phyloP scores from a whole-genome alignment of 768 basidiomycete species.

The Amanita molliuscula region DNA sequence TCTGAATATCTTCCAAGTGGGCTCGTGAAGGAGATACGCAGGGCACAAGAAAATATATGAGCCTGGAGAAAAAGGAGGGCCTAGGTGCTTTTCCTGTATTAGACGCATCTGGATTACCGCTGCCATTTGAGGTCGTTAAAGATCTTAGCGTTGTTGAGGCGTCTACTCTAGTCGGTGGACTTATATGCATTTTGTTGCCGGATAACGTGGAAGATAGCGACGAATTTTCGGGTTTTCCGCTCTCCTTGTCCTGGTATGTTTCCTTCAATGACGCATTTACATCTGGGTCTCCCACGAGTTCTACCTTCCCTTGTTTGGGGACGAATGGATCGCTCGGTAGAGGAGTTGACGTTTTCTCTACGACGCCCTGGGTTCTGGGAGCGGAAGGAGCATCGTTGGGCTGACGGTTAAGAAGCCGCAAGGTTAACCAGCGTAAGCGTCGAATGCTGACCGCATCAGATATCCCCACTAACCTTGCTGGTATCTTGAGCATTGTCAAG shows the following conservation, averaged over 20 bases:
- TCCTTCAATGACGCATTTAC: neutral
- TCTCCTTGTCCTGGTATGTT: constrained; percentile 3
- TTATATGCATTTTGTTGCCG: constrained; percentile 10
- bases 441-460: neutral
- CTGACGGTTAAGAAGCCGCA: neutral
- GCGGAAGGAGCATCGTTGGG: neutral
- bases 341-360: neutral
- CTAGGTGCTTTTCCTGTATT: constrained; percentile 18
- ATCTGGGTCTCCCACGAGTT: neutral
- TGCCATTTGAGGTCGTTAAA: constrained; percentile 13
- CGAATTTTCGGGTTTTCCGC: constrained; percentile 17
- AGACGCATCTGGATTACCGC: constrained; percentile 10
- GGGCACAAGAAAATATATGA: constrained; percentile 55
- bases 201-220: constrained; percentile 16
- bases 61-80: constrained; percentile 47
- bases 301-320: neutral
- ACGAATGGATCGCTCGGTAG: neutral
- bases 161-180: constrained; percentile 6
- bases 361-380: neutral
- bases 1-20: constrained; percentile 27
- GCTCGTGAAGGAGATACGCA: constrained; percentile 52
- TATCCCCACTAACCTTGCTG: neutral
- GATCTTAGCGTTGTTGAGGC: constrained; percentile 11
- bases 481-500: neutral
- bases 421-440: neutral